A percentile compares a stretch with the other conserved stretches of the same genome.
Evolutionary conservation across 2,329 filamentous ascomycete genomes (phyloP).

Genomic region (Aspergillus pseudoviridinutans): DNA sequence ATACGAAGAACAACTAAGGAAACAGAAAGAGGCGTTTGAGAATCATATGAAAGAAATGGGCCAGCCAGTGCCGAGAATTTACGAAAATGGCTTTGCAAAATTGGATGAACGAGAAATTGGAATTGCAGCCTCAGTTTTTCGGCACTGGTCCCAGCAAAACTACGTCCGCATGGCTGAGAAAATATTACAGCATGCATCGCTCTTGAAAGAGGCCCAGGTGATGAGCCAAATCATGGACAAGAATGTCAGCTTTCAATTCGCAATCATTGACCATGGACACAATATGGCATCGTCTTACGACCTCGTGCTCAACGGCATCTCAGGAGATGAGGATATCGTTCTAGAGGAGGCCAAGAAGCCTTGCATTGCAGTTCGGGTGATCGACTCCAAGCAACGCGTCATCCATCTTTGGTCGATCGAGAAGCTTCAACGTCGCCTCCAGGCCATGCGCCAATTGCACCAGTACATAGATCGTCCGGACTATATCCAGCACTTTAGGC

Average conservation of each 20-base stretch:
- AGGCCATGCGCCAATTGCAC: constrained; percentile 93
- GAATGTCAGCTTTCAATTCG: constrained; percentile 89
- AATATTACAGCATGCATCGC: constrained; percentile 80
- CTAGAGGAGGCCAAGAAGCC: constrained; percentile 81
- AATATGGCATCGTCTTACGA: constrained; percentile 91
- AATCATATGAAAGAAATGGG: constrained; percentile 75
- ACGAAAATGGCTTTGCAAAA: constrained; percentile 41
- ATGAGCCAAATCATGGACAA: constrained; percentile 97
- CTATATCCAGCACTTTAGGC: constrained; percentile 85
- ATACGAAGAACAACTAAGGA: constrained; percentile 80
- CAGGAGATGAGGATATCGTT: constrained; percentile 76
- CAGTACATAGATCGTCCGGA: constrained; percentile 95
- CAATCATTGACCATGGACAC: constrained; percentile 84
- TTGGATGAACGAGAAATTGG: constrained; percentile 69
- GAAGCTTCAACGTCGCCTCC: constrained; percentile 81
- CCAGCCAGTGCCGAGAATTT: constrained; percentile 52
- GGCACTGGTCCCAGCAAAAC: constrained; percentile 76
- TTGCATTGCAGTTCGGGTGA: constrained; percentile 82
- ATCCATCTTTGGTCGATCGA: constrained; percentile 92
- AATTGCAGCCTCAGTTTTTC: constrained; percentile 62
- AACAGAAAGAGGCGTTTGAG: constrained; percentile 81
- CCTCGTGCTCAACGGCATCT: constrained; percentile 86
- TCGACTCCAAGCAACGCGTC: constrained; percentile 82
- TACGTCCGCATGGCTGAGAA: constrained; percentile 94
- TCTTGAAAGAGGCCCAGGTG: constrained; percentile 91